phyloP scores from a whole-genome alignment of 306 rosid genomes.

The Morella rubra region DNA sequence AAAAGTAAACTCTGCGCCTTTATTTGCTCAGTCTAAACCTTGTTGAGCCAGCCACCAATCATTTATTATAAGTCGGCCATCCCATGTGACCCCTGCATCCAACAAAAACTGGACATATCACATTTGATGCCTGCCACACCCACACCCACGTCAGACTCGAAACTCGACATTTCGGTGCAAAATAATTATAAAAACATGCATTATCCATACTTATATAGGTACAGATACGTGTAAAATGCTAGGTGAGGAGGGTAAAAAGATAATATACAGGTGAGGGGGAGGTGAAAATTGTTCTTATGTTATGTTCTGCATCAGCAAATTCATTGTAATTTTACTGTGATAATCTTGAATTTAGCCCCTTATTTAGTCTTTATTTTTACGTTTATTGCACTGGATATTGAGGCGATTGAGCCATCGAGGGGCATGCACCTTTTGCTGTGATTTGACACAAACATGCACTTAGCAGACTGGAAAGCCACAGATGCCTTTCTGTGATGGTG shows the following conservation, averaged over 20 bases:
- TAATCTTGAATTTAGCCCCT: too few relatives aligned
- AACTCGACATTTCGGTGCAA: slow-evolving; percentile 1
- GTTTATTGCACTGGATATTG: too few relatives aligned
- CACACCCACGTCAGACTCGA: slow-evolving; percentile 13
- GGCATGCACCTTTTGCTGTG: background rate
- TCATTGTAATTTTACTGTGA: too few relatives aligned
- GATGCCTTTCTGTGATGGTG: too few relatives aligned
- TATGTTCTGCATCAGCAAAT: background rate
- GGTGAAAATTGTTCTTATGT: too few relatives aligned
- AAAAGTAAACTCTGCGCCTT: background rate
- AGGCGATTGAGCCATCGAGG: background rate
- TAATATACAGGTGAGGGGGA: too few relatives aligned
- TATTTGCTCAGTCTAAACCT: slow-evolving; percentile 3
- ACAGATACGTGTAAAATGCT: too few relatives aligned
- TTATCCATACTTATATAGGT: background rate
- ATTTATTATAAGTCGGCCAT: slow-evolving; percentile 34
- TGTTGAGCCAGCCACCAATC: background rate
- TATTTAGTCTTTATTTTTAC: too few relatives aligned
- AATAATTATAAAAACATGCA: background rate
- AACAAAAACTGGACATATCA: slow-evolving; percentile 18
- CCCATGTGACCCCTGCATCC: slow-evolving; percentile 37
- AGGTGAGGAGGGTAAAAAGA: too few relatives aligned
- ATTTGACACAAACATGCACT: background rate
- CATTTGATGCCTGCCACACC: slow-evolving; percentile 13
- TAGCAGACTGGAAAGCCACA: too few relatives aligned